Evolutionary conservation across 2,329 filamentous ascomycete genomes (phyloP), one percentile per base, ranked within the genome.

Genomic region (Metarhizium brunneum): DNA sequence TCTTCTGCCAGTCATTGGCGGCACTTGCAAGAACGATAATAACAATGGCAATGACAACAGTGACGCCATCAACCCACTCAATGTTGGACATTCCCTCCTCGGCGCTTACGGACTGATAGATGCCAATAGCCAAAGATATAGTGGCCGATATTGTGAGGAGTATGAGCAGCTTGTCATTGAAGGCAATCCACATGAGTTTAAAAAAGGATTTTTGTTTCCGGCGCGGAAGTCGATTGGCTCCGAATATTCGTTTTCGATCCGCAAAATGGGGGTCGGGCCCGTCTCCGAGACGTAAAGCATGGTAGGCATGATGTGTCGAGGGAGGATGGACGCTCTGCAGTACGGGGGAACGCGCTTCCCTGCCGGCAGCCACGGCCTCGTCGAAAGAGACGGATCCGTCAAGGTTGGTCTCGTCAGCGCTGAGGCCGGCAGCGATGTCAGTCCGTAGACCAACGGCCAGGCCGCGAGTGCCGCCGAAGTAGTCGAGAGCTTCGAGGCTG

Each of bases 1-100:
- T 88, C 69, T 91, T 91, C 64, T 92, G 88, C 79, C 84, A 92
- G 65, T 92, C 88, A 61, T 90, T 92, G 38, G 85, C 73, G n/a
- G 88, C 87, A 58, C 87, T 88, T 20, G 90, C 88, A 20, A 87
- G 69, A 3, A 91, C 85, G 50, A 92, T 88, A 59, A 92, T 85
- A 16, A 86, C 66, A 58, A 92, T 89, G 52, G 88, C 88, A 25
- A 86, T 80, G 47, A 90, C 84, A 60, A 92, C 90, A 7, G 88
- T 88, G 11, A 91, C 84, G 60, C 88, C 88, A 69, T 92, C 88
- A 5, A 91, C 85, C 88, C 88, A 92, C 67, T 91, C 85, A 13
- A 90, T 84, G 40, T 79, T 79, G 6, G 83, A 74, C 43, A 71
- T 66, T 45, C 69, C 73, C 10, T 76, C 68, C 5, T 75, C 68